phyloP scores from a whole-genome alignment of 169 alveolate genomes.

The Cryptosporidium muris region DNA sequence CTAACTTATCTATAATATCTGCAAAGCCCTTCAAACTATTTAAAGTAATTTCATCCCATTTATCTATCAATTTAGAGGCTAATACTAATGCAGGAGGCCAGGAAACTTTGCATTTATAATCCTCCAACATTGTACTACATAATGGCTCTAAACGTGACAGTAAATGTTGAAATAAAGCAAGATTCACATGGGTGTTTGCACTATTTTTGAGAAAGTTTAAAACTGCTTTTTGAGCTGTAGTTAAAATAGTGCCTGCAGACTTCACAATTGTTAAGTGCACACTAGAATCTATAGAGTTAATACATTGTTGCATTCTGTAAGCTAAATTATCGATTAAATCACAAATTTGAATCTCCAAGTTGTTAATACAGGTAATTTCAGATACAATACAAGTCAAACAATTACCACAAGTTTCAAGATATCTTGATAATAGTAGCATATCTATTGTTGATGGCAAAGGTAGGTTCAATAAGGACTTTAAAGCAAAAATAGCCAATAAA shows the following conservation, averaged over 20 bases:
- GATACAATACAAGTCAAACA: constrained; percentile 18
- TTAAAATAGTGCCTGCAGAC: not conserved
- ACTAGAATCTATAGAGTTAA: not conserved
- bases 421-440: not conserved
- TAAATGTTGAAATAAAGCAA: constrained; percentile 17
- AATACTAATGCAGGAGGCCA: not conserved
- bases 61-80: constrained; percentile 5
- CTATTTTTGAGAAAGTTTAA: not conserved
- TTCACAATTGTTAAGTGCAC: not conserved
- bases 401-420: constrained; percentile 8
- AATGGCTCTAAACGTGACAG: constrained; percentile 25
- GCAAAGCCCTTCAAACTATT: not conserved
- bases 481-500: no score
- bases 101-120: constrained; percentile 45
- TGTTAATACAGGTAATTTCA: not conserved
- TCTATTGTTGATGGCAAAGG: not conserved
- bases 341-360: not conserved
- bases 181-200: not conserved
- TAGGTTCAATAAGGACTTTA: no score
- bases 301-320: constrained; percentile 17
- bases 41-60: constrained; percentile 48
- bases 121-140: constrained; percentile 19
- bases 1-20: not conserved
- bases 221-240: not conserved
- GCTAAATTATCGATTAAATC: constrained; percentile 8